Evolutionary conservation across 164 flowering plant species (phyloP), one percentile per base, ranked within the genome.

Genomic region (Cinnamomum chago): DNA sequence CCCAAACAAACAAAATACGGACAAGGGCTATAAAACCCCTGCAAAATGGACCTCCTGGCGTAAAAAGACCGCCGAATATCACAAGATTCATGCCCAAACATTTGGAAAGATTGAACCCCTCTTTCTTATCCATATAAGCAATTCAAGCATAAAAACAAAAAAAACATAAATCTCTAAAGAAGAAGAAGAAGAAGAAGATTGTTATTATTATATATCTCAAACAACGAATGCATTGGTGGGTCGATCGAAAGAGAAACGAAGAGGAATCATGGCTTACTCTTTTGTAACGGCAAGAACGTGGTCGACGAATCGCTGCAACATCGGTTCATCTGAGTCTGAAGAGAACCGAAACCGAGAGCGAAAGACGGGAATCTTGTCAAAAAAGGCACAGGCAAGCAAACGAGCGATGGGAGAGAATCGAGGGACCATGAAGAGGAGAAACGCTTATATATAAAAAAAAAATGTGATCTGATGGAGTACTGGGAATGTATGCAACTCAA

Each of bases 231-330:
- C 27, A 24, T 22, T 24, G 14, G 9, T 9, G 27, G 25, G 12
- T 11, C 0, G 28, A 64, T 11, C 13, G 27, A 35, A 9, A 35
- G 28, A 18, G 18, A 73, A 66, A 67, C 40, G 20, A 18, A 62
- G 22, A 55, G 25, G 68, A 30, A 67, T 28, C 40, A 30, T 3
- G 68, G 50, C 94, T 84, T 24, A 92, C 98, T 95, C 98, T 84
- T 95, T 95, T 55, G 91, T 82, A 65, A 95, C 85, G 28, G 98
- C 97, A 68, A 95, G 89, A 74, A 77, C 89, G 78, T 82, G 74
- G 84, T 95, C 98, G 62, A 92, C 98, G 73, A 86, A 23, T 72
- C 97, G 71, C 50, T 67, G 69, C 69, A 67, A 25, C 47, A 30
- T 67, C 47, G 69, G 52, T 40, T 35, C 71, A 68, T 68, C 23